Evolutionary conservation across 2,329 filamentous ascomycete genomes (phyloP).

Genomic region (Clonostachys solani): DNA sequence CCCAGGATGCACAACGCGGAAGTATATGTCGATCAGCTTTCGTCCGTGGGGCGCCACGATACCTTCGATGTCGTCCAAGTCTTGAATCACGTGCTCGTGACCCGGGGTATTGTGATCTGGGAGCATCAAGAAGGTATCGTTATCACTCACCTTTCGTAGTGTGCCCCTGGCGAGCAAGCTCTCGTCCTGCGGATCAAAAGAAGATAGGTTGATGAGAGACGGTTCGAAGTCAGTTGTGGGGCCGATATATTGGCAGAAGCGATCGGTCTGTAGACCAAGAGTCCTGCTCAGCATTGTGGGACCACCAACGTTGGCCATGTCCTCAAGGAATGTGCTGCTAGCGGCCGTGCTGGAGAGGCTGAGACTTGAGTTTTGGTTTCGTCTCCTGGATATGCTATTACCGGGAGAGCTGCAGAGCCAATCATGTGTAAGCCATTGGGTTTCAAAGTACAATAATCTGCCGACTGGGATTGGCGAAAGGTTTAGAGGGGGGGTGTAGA

Average conservation of each 20-base stretch:
- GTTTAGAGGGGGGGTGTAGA: too few species aligned
- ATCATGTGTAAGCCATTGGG: conserved; percentile 40
- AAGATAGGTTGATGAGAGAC: conserved; percentile 74
- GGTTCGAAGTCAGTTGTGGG: conserved; percentile 81
- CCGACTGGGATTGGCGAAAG: neutral
- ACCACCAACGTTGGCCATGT: conserved; percentile 67
- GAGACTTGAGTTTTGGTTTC: conserved; percentile 40
- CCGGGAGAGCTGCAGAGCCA: conserved; percentile 52
- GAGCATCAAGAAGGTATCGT: conserved; percentile 77
- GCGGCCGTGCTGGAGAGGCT: conserved; percentile 58
- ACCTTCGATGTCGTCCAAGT: conserved; percentile 69
- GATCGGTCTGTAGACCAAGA: conserved; percentile 71
- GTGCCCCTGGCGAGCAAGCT: conserved; percentile 66
- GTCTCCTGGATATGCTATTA: conserved; percentile 38
- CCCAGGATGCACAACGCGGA: conserved; percentile 72
- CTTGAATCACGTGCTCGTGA: conserved; percentile 64
- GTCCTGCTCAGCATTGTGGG: conserved; percentile 64
- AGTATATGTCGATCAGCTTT: conserved; percentile 75
- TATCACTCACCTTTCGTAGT: conserved; percentile 70
- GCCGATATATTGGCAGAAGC: conserved; percentile 80
- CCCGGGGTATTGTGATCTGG: conserved; percentile 70
- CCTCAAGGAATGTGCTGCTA: conserved; percentile 61
- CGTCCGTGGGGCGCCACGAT: conserved; percentile 75
- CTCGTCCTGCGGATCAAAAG: conserved; percentile 78
- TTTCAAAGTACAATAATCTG: neutral